Evolutionary conservation across 305 asterid species (phyloP).

Genomic region (Solanum hybrid): DNA sequence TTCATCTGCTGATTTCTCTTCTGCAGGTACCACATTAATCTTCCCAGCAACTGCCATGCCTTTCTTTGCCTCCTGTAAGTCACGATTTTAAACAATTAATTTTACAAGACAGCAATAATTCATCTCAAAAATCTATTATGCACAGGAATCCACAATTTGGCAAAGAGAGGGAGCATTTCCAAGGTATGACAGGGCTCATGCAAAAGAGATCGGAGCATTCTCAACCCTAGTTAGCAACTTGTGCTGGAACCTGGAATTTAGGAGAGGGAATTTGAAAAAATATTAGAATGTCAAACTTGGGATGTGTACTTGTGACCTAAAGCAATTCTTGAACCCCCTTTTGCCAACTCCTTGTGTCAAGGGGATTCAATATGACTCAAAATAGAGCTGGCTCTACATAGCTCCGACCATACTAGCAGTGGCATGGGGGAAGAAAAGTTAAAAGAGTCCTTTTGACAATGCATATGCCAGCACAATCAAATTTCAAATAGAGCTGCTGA

Average conservation of each 20-base stretch:
- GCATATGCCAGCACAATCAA: background rate
- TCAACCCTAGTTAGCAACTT: background rate
- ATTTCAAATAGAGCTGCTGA: background rate
- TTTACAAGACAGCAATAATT: background rate
- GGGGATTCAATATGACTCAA: background rate
- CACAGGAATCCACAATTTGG: background rate
- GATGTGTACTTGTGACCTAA: background rate
- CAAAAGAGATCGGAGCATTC: background rate
- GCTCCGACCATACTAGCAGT: background rate
- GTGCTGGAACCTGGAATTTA: background rate
- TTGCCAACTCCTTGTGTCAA: background rate
- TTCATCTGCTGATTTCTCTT: conserved; percentile 60
- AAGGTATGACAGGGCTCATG: conserved; percentile 1
- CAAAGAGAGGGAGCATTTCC: background rate
- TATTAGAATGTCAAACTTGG: background rate
- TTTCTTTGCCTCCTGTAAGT: conserved; percentile 51
- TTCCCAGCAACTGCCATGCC: conserved; percentile 46
- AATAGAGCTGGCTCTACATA: background rate
- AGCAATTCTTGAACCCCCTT: background rate
- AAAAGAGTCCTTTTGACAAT: background rate
- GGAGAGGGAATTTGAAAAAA: background rate
- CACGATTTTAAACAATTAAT: background rate
- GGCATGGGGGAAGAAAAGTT: background rate
- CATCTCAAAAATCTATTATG: background rate
- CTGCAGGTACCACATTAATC: conserved; percentile 33